phyloP scores from a whole-genome alignment of 2,329 filamentous ascomycete species.

The Cephalotrichum gorgonifer region DNA sequence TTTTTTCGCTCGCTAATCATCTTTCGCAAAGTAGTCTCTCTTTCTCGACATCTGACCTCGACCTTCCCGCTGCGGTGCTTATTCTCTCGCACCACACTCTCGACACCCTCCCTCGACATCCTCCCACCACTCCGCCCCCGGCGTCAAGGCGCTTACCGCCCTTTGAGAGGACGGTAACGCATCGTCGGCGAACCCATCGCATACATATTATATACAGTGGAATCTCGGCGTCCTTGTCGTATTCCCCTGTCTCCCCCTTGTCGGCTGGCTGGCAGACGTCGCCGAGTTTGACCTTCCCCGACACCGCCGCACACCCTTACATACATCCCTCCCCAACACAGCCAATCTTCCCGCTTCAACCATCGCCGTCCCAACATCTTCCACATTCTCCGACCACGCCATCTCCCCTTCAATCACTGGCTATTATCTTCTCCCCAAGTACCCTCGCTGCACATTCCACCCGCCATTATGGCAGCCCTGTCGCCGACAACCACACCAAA shows the following conservation, averaged over 20 bases:
- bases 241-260: neutral
- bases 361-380: neutral
- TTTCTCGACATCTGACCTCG: neutral
- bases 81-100: neutral
- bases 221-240: neutral
- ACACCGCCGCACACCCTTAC: constrained; percentile 3
- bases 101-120: neutral
- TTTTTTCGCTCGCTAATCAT: neutral
- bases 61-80: too few species aligned
- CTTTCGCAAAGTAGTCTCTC: neutral
- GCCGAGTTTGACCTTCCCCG: neutral
- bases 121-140: neutral
- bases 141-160: constrained; percentile 3
- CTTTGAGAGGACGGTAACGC: constrained; percentile 1
- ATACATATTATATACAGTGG: neutral
- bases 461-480: constrained; percentile 33
- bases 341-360: constrained; percentile 1
- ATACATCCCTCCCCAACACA: neutral
- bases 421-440: neutral
- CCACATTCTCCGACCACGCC: neutral
- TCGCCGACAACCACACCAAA: constrained; percentile 28
- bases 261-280: neutral
- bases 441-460: neutral
- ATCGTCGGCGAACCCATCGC: neutral
- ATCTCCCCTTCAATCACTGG: neutral